phyloP scores from a whole-genome alignment of 306 rosid genomes.

The Acacia crassicarpa region DNA sequence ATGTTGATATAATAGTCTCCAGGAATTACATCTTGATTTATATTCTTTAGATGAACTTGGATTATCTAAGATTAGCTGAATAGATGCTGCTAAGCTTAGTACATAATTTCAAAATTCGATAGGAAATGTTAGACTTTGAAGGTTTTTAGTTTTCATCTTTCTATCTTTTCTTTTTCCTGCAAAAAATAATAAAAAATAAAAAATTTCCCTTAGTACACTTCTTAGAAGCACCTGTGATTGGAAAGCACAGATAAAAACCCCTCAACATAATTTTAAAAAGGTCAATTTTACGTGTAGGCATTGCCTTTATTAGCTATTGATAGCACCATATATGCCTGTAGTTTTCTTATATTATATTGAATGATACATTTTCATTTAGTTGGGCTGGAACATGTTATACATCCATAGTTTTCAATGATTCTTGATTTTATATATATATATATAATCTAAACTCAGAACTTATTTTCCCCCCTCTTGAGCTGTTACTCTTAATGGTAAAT shows the following conservation, averaged over 20 bases:
- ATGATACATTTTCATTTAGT: not conserved
- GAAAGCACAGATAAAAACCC: not conserved
- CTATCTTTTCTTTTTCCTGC: not conserved
- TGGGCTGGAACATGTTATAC: not conserved
- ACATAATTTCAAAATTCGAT: not conserved
- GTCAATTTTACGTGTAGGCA: not conserved
- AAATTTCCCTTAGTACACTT: not conserved
- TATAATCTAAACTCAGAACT: not conserved
- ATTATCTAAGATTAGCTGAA: not conserved
- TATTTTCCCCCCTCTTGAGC: not conserved
- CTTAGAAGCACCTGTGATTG: not conserved
- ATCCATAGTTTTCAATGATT: not conserved
- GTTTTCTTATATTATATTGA: not conserved
- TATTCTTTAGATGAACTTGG: not conserved
- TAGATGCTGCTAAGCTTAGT: not conserved
- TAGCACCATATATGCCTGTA: not conserved
- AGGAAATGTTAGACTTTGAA: not conserved
- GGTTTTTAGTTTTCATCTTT: not conserved
- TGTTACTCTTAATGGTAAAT: not conserved
- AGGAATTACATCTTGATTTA: not conserved
- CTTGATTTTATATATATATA: not conserved
- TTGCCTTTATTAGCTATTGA: not conserved
- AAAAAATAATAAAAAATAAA: not conserved
- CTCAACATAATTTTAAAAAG: no score
- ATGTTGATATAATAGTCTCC: not conserved